phyloP scores from a whole-genome alignment of 2,329 filamentous ascomycete species.

The Sporothrix curviconia region DNA sequence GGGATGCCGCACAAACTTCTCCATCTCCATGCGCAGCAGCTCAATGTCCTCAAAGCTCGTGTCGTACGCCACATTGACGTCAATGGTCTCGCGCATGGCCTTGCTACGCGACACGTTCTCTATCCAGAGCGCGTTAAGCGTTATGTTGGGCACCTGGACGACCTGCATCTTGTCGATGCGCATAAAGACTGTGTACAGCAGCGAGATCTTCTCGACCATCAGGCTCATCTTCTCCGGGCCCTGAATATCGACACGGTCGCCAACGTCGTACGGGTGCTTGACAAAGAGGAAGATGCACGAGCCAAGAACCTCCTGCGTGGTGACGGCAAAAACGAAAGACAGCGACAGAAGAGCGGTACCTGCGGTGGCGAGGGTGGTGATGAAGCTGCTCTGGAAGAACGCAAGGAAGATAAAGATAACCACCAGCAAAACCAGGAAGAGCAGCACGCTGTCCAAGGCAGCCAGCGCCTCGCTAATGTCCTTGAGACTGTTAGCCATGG shows the following conservation, averaged over 20 bases:
- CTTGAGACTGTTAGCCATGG: conserved; percentile 88
- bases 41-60: conserved; percentile 88
- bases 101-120: conserved; percentile 90
- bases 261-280: conserved; percentile 96
- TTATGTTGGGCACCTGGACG: conserved; percentile 80
- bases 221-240: conserved; percentile 54
- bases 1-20: conserved; percentile 71
- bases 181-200: conserved; percentile 88
- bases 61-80: conserved; percentile 75
- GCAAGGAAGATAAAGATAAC: conserved; percentile 80
- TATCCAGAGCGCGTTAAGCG: conserved; percentile 87
- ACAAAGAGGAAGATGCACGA: conserved; percentile 98
- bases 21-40: conserved; percentile 75
- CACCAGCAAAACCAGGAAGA: conserved; percentile 73
- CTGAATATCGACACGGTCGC: conserved; percentile 81
- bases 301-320: conserved; percentile 89
- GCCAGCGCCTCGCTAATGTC: conserved; percentile 92
- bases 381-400: conserved; percentile 81
- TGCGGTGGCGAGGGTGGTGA: conserved; percentile 78
- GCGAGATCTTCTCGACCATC: conserved; percentile 86
- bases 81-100: conserved; percentile 81
- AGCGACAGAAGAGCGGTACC: conserved; percentile 88
- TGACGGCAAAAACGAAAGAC: conserved; percentile 93
- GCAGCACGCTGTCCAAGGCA: conserved; percentile 80
- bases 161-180: conserved; percentile 75